phyloP scores from a whole-genome alignment of 2,329 filamentous ascomycete genomes.

The Pyrenophora teres region DNA sequence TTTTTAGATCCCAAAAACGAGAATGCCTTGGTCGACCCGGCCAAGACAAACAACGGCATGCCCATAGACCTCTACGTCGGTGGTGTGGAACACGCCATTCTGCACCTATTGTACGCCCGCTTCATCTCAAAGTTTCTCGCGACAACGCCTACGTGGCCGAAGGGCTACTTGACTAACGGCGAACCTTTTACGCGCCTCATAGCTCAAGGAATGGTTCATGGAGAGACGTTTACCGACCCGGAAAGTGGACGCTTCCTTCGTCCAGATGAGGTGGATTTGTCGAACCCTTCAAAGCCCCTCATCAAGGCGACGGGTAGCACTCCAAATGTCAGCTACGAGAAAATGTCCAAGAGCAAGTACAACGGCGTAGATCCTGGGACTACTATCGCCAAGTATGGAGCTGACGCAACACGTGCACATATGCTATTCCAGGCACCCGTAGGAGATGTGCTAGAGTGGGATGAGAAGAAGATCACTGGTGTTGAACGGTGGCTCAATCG shows the following conservation, averaged over 20 bases:
- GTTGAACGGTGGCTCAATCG: conserved; percentile 79
- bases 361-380: conserved; percentile 83
- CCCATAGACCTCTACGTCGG: conserved; percentile 90
- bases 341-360: conserved; percentile 95
- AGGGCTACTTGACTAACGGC: conserved; percentile 48
- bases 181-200: conserved; percentile 85
- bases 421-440: conserved; percentile 89
- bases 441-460: conserved; percentile 84
- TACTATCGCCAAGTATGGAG: conserved; percentile 75
- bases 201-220: conserved; percentile 92
- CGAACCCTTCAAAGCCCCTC: conserved; percentile 60
- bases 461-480: conserved; percentile 79
- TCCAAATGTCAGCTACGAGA: conserved; percentile 74
- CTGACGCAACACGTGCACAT: conserved; percentile 82
- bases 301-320: conserved; percentile 65
- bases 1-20: conserved; percentile 74
- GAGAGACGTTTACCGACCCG: conserved; percentile 79
- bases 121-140: conserved; percentile 89
- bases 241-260: conserved; percentile 75
- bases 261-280: conserved; percentile 73
- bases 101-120: conserved; percentile 85
- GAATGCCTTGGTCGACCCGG: conserved; percentile 64
- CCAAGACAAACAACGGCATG: conserved; percentile 60
- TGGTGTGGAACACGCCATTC: conserved; percentile 86
- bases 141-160: conserved; percentile 55